Percentiles rank a stretch among this genome's conserved stretches.
Conservation (phyloP, 345 rosid species). For the Rhodamnia argentea region DNA sequence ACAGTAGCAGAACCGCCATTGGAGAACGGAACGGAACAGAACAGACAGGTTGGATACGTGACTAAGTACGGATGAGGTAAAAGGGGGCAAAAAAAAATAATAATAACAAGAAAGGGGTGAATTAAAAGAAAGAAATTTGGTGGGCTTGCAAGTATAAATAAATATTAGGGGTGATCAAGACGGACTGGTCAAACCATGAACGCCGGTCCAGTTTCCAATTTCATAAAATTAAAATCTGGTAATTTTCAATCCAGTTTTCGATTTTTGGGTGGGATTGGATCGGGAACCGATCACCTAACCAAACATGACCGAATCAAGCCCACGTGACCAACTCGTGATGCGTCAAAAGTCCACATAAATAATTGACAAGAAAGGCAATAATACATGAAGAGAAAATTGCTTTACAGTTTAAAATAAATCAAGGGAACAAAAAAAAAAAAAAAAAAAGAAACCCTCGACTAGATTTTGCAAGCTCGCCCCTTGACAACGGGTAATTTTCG, state of each 20-base stretch:
- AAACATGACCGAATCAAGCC: not conserved
- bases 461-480: not conserved
- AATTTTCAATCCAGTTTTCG: no score
- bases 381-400: not conserved
- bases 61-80: not conserved
- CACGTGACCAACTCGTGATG: not conserved
- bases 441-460: not conserved
- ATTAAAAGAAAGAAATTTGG: not conserved
- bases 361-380: not conserved
- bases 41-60: not conserved
- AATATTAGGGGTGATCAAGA: no score
- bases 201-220: no score
- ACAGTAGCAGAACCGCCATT: not conserved
- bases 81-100: no score
- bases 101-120: not conserved
- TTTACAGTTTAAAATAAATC: not conserved
- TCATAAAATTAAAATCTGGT: no score
- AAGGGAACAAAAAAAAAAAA: not conserved
- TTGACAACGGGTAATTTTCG: not conserved
- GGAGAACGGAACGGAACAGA: not conserved
- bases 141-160: not conserved
- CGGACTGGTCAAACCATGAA: no score
- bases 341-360: not conserved
- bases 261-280: no score
- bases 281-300: no score